A percentile compares a stretch with the other conserved stretches of the same genome.
These are phyloP conservation scores for Earliella scabrosa DNA, from an alignment of 1,284 basidiomycete genomes.

Conservation along the genomic window DNA sequence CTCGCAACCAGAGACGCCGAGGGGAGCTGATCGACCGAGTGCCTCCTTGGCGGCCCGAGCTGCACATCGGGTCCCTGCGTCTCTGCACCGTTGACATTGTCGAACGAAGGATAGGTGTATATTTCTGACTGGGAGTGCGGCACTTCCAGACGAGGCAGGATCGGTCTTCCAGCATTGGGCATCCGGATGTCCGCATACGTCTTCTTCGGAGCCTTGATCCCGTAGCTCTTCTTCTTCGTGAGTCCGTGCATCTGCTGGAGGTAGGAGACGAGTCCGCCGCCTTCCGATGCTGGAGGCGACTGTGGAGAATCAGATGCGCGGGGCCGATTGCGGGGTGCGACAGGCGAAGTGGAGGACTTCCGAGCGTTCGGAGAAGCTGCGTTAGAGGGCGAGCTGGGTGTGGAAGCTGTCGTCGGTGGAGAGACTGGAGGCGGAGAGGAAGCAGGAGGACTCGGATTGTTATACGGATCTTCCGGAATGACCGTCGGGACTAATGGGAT, in stretches of 20 bases:
- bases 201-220: constrained; percentile 30
- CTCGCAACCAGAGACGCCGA: constrained; percentile 19
- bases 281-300: constrained; percentile 19
- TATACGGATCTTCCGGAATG: constrained; percentile 18
- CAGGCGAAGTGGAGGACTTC: constrained; percentile 20
- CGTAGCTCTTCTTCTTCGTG: constrained; percentile 35
- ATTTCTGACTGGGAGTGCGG: constrained; percentile 21
- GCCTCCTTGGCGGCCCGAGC: constrained; percentile 12
- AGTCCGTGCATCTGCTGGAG: constrained; percentile 38
- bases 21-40: constrained; percentile 22
- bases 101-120: constrained; percentile 26
- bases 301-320: constrained; percentile 18
- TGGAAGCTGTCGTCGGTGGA: constrained; percentile 12
- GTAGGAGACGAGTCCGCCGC: constrained; percentile 34
- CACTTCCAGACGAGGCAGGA: constrained; percentile 35
- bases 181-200: constrained; percentile 26
- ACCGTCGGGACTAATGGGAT: constrained; percentile 14
- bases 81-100: constrained; percentile 7
- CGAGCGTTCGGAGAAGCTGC: constrained; percentile 18
- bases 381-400: constrained; percentile 17
- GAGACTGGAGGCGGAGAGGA: constrained; percentile 17
- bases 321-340: constrained; percentile 14
- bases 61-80: constrained; percentile 15
- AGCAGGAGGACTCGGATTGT: constrained; percentile 19
- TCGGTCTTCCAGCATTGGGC: constrained; percentile 29